Conservation (phyloP, 805 yeast genomes). For the Lachancea cidri region DNA sequence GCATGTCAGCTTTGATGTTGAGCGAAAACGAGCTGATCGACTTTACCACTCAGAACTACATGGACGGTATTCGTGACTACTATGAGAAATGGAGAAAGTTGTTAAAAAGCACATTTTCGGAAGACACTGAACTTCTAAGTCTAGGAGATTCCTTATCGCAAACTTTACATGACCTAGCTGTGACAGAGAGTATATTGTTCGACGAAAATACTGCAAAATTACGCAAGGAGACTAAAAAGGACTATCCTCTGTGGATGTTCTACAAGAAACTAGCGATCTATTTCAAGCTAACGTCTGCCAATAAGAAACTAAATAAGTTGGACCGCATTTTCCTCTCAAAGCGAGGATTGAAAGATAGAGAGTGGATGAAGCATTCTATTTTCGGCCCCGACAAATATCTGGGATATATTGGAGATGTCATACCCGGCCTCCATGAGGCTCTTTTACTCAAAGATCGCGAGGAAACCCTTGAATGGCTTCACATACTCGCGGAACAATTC, state of each 20-base stretch:
- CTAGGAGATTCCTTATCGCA: not conserved
- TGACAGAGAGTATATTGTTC: constrained; percentile 33
- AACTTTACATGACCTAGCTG: not conserved
- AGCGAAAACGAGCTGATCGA: constrained; percentile 54
- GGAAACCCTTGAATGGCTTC: constrained; percentile 41
- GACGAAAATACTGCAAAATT: constrained; percentile 46
- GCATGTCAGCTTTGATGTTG: constrained; percentile 48
- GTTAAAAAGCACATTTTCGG: constrained; percentile 22
- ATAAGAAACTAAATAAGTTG: constrained; percentile 47
- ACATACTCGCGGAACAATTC: constrained; percentile 36
- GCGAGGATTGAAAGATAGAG: constrained; percentile 44
- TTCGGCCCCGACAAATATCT: constrained; percentile 53
- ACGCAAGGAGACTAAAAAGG: constrained; percentile 49
- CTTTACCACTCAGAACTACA: constrained; percentile 44
- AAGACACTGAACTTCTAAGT: constrained; percentile 10
- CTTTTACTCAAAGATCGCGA: constrained; percentile 43
- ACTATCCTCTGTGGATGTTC: constrained; percentile 73
- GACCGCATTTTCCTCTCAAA: constrained; percentile 50
- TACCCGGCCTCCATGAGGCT: constrained; percentile 60
- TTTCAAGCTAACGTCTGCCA: constrained; percentile 50
- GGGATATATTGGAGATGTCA: constrained; percentile 47
- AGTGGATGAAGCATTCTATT: constrained; percentile 60
- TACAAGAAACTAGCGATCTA: constrained; percentile 55
- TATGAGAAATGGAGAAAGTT: constrained; percentile 26
- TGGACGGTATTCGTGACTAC: constrained; percentile 37